A percentile compares a stretch with the other conserved stretches of the same genome.
These are phyloP conservation scores for Cornus controversa DNA, from an alignment of 148 eudicot genomes.

Conservation along the genomic window DNA sequence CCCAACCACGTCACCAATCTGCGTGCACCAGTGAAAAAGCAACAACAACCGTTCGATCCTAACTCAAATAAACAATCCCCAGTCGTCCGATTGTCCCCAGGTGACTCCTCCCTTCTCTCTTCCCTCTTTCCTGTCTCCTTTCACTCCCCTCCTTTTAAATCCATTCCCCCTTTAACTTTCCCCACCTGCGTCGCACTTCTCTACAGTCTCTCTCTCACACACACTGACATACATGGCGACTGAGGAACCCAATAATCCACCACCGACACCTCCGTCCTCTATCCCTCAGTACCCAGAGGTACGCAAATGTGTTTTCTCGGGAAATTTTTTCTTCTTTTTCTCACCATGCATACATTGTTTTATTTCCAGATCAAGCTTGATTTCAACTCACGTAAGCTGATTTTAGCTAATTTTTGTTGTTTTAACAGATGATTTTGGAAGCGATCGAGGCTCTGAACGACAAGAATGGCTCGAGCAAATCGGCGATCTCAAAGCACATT, in stretches of 20 bases:
- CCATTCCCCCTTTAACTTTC: conserved; percentile 6
- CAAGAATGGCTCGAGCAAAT: conserved; percentile 58
- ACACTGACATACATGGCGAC: background rate
- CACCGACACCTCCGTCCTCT: conserved; percentile 1
- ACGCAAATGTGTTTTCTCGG: background rate
- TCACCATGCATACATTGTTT: too few species aligned
- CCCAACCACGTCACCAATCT: conserved; percentile 1
- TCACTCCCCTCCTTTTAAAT: conserved; percentile 19
- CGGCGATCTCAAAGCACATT: conserved; percentile 60
- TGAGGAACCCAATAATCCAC: conserved; percentile 8
- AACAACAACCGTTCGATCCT: background rate
- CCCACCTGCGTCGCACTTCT: background rate
- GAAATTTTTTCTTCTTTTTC: background rate
- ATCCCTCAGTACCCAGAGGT: conserved; percentile 42
- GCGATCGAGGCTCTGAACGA: conserved; percentile 53
- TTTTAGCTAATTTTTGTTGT: background rate
- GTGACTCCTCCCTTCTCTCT: background rate
- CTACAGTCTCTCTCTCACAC: conserved; percentile 6
- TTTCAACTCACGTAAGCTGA: background rate
- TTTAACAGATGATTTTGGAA: conserved; percentile 56
- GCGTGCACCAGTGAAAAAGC: background rate
- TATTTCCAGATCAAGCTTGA: background rate
- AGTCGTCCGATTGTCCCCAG: background rate
- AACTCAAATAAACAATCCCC: too few species aligned
- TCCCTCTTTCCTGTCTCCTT: conserved; percentile 7